Evolutionary conservation across 495 filamentous ascomycete species (phyloP).

Genomic region (Darksidea phi): DNA sequence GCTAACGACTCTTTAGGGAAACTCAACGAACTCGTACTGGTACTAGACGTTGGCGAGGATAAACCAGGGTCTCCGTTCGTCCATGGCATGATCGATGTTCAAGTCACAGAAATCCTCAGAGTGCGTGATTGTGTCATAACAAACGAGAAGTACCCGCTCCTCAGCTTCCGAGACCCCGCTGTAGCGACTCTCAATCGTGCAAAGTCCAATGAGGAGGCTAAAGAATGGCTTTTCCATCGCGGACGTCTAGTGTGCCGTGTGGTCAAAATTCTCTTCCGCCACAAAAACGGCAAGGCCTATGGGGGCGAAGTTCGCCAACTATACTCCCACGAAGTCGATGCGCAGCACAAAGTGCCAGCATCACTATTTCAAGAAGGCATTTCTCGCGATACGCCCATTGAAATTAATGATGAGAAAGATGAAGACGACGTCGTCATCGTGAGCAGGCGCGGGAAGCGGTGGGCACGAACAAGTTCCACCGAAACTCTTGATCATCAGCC

Average conservation of each 20-base stretch:
- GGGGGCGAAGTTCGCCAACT: conserved; percentile 9
- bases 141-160: no score
- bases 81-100: conserved; percentile 50
- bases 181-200: background rate
- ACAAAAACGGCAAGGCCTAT: conserved; percentile 21
- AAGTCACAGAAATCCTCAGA: conserved; percentile 37
- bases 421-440: background rate
- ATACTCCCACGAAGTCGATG: background rate
- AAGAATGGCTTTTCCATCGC: conserved; percentile 31
- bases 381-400: background rate
- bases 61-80: conserved; percentile 43
- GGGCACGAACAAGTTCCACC: no score
- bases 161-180: conserved; percentile 2
- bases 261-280: conserved; percentile 23
- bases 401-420: background rate
- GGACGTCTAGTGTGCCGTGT: conserved; percentile 34
- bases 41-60: conserved; percentile 50
- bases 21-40: conserved; percentile 56
- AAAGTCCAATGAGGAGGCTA: conserved; percentile 33
- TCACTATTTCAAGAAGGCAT: background rate
- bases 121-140: no score
- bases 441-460: background rate
- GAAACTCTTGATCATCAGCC: no score
- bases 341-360: background rate
- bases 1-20: conserved; percentile 11